Evolutionary conservation across 257 asterid genomes (phyloP).

Genomic region (Nicotiana noctiflora): DNA sequence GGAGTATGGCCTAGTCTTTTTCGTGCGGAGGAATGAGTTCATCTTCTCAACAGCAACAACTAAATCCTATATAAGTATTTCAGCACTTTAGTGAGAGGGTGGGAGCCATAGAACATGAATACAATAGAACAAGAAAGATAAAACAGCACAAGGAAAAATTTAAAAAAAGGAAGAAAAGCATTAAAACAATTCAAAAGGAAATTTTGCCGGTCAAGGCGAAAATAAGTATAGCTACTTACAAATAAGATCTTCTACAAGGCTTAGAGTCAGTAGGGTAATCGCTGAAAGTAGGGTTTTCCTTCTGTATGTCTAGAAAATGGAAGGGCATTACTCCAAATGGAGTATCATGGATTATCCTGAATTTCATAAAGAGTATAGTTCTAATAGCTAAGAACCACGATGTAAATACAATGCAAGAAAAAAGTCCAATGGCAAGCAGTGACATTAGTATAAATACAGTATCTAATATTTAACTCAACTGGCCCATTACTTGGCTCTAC

Average conservation of each 20-base stretch:
- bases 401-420: neutral
- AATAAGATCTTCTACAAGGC: neutral
- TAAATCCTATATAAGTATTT: slow-evolving; percentile 50
- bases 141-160: neutral
- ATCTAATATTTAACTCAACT: neutral
- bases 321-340: neutral
- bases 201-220: neutral
- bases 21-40: slow-evolving; percentile 43
- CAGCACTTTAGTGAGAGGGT: neutral
- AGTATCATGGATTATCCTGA: neutral
- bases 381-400: neutral
- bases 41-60: slow-evolving; percentile 56
- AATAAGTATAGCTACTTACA: neutral
- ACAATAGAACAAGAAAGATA: slow-evolving; percentile 3
- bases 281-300: neutral
- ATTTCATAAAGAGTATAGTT: neutral
- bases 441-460: neutral
- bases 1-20: slow-evolving; percentile 26
- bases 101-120: slow-evolving; percentile 1
- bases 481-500: neutral
- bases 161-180: neutral
- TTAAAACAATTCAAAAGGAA: neutral
- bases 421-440: neutral
- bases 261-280: neutral
- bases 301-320: neutral